Base-by-base conservation (phyloP, 164 flowering plant species). In the Umbellularia californica region DNA sequence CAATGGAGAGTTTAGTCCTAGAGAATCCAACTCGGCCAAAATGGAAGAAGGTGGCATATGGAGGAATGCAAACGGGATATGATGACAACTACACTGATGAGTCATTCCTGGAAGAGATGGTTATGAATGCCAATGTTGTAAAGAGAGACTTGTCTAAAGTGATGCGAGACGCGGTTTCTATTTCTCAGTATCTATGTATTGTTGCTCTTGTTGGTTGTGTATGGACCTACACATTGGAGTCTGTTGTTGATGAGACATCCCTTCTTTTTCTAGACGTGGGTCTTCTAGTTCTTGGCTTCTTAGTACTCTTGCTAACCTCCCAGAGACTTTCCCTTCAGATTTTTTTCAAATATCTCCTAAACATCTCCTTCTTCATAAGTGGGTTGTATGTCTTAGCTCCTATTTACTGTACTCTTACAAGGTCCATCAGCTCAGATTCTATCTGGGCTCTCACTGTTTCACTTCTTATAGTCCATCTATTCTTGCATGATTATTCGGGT, bases 21-120 rank as follows among this genome's bases (percentile, higher is more conserved):
- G 82, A 74, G 50, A 73, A 69, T 28, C 66, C 75, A 20, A 73
- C 86, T 70, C 78, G 68, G 68, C 83, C 77, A 22, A 90, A 77
- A 85, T 96, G 99, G 99, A 88, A 90, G 67, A 94, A 96, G 82
- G 93, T 96, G 68, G 99, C 97, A n/a, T 96, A 94, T 80, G 98
- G 98, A 73, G 99, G 99, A 20, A 96, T 92, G 98, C 99, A 96
- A 78, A 92, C 90, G 20, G 99, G 98, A n/a, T 96, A 83, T 70
- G 95, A 88, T 69, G 99, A 96, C 85, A 96, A 92, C 75, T 85
- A 93, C 83, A 90, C 94, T 0, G 97, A 89, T 28, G 98, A 93
- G 62, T 83, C 95, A 12, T 95, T 93, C 80, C 91, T 95, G 19
- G 93, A 87, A 84, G 96, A 84, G 12, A 95, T 95, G 96, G 94